Evolutionary conservation across 1,284 basidiomycete genomes (phyloP).

Genomic region (Ganoderma sinense): DNA sequence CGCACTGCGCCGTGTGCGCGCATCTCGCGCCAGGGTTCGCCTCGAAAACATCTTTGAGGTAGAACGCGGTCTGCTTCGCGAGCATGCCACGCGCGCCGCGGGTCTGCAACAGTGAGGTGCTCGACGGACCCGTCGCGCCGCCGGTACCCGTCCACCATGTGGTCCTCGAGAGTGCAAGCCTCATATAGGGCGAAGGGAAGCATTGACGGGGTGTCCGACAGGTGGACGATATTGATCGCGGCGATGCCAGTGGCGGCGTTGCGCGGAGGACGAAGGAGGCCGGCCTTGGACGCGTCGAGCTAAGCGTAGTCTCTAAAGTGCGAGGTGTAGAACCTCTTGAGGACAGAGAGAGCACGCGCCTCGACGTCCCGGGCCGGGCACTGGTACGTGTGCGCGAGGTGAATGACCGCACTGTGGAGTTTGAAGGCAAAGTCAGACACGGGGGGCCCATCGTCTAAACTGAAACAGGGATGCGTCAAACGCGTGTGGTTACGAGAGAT

Average conservation of each 20-base stretch:
- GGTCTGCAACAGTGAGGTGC: constrained; percentile 6
- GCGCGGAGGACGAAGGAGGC: background rate
- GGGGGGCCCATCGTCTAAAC: no score
- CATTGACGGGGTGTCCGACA: background rate
- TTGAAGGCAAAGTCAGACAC: no score
- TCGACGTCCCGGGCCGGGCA: background rate
- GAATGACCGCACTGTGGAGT: no score
- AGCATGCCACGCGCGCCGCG: background rate
- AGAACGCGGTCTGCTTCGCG: background rate
- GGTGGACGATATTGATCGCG: background rate
- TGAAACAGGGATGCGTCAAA: no score
- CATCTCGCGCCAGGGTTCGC: background rate
- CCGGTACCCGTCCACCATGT: background rate
- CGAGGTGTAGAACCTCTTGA: background rate
- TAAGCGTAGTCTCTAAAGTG: background rate
- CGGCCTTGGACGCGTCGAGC: background rate
- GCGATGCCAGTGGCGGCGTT: background rate
- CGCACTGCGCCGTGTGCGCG: background rate
- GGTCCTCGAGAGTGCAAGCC: background rate
- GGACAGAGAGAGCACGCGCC: background rate
- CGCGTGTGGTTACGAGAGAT: no score
- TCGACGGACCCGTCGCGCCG: constrained; percentile 1
- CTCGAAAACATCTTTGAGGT: background rate
- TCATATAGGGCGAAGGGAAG: background rate
- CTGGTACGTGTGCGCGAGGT: background rate